These are phyloP conservation scores for Mucor irregularis DNA, from an alignment of 371 early-diverging fungal genomes.

Conservation along the genomic window DNA sequence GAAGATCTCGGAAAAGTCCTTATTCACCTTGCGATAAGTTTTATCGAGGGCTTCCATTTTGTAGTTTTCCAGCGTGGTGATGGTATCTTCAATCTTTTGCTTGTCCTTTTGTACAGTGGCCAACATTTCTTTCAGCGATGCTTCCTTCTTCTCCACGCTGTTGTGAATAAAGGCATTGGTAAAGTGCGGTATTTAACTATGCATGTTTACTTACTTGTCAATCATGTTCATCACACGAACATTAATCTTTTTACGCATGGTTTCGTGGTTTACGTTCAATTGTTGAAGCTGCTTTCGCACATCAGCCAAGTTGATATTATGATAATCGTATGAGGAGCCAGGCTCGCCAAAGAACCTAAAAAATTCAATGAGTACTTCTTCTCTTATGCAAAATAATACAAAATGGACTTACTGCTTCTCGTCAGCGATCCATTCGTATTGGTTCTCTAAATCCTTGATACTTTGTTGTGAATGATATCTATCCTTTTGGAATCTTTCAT, in stretches of 20 bases:
- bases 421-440: slow-evolving; percentile 87
- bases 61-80: slow-evolving; percentile 83
- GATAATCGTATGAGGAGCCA: slow-evolving; percentile 82
- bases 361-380: neutral
- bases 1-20: slow-evolving; percentile 96
- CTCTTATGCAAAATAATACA: neutral
- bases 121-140: slow-evolving; percentile 81
- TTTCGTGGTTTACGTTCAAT: slow-evolving; percentile 72
- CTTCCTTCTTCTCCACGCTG: slow-evolving; percentile 90
- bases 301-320: slow-evolving; percentile 67
- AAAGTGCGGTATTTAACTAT: neutral
- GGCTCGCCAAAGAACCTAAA: slow-evolving; percentile 74
- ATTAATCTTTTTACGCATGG: slow-evolving; percentile 87
- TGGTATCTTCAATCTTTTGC: slow-evolving; percentile 93
- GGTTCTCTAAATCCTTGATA: slow-evolving; percentile 56
- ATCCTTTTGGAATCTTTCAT: slow-evolving; percentile 70
- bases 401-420: slow-evolving; percentile 69
- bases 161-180: too few relatives aligned
- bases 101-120: slow-evolving; percentile 90
- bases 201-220: slow-evolving; percentile 65
- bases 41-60: slow-evolving; percentile 86
- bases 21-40: slow-evolving; percentile 92
- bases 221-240: slow-evolving; percentile 94
- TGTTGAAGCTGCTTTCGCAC: slow-evolving; percentile 70
- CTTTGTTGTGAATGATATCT: slow-evolving; percentile 53